A percentile compares a stretch with the other conserved stretches of the same genome.
These are phyloP conservation scores for Cinnamomum chago DNA, from an alignment of 164 flowering plant species.

Conservation along the genomic window DNA sequence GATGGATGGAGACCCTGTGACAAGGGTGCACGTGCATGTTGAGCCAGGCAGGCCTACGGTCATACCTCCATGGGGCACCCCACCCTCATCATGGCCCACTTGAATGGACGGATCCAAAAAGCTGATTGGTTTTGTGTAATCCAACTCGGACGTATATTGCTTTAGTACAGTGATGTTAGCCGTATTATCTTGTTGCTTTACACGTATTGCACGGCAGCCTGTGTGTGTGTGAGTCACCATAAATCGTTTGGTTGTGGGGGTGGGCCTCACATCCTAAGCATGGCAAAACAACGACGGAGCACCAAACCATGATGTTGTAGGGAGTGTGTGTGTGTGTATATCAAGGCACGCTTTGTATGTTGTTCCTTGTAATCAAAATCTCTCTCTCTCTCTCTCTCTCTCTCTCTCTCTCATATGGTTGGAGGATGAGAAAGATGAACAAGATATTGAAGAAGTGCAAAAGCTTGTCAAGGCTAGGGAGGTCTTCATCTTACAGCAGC, in stretches of 20 bases:
- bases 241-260: constrained; percentile 1
- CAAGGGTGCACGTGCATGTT: constrained; percentile 9
- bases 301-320: constrained; percentile 11
- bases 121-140: not conserved
- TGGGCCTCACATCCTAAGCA: constrained; percentile 12
- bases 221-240: not conserved
- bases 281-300: constrained; percentile 15
- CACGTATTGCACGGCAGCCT: not conserved
- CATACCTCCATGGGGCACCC: not conserved
- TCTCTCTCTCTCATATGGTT: not conserved
- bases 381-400: constrained; percentile 12
- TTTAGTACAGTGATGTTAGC: not conserved
- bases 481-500: constrained; percentile 61
- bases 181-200: not conserved
- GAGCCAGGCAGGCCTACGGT: not conserved
- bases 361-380: not conserved
- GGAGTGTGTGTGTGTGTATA: constrained; percentile 15
- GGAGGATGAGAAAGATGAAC: constrained; percentile 58
- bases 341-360: constrained; percentile 7
- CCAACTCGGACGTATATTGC: not conserved
- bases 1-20: not conserved
- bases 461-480: constrained; percentile 63
- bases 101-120: not conserved
- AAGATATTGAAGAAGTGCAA: constrained; percentile 62
- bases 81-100: not conserved